Percentiles rank a stretch among this genome's conserved stretches.
Conservation (phyloP, 257 asterid species). For the Rauvolfia tetraphylla region DNA sequence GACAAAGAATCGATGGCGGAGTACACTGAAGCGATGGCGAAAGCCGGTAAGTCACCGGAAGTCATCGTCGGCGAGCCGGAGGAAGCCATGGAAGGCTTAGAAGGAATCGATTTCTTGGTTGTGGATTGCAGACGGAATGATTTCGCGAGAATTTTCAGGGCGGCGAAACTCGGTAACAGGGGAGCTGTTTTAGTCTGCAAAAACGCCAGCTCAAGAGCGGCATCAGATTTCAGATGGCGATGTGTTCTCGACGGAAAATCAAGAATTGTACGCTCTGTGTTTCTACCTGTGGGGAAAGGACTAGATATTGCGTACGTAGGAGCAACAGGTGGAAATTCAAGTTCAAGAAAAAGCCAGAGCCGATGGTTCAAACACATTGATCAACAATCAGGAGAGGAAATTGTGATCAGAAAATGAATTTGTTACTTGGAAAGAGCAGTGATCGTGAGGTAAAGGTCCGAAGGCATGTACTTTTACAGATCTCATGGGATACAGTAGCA, state of each 20-base stretch:
- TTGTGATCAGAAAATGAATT: constrained; percentile 44
- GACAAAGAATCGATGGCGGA: constrained; percentile 48
- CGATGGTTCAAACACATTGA: constrained; percentile 64
- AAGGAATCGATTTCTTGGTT: constrained; percentile 65
- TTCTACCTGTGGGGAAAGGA: constrained; percentile 86
- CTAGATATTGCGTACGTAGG: constrained; percentile 74
- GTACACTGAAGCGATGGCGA: constrained; percentile 41
- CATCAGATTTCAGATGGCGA: constrained; percentile 57
- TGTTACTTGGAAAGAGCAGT: neutral
- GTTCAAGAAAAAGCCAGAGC: constrained; percentile 15
- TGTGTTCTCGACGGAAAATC: constrained; percentile 41
- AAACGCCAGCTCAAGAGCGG: constrained; percentile 53
- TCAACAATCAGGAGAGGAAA: constrained; percentile 58
- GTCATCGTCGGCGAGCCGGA: constrained; percentile 38
- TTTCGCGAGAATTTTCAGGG: constrained; percentile 41
- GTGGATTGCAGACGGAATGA: constrained; percentile 52
- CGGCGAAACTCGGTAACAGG: constrained; percentile 59
- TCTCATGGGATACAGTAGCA: neutral
- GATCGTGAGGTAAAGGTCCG: neutral
- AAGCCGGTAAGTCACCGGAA: constrained; percentile 43
- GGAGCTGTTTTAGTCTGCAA: constrained; percentile 84
- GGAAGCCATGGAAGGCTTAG: constrained; percentile 39
- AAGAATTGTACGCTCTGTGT: constrained; percentile 67
- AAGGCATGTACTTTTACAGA: neutral
- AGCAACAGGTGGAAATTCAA: constrained; percentile 32